These are phyloP conservation scores for Lotmaria passim DNA, from an alignment of 208 protist species.

Conservation along the genomic window DNA sequence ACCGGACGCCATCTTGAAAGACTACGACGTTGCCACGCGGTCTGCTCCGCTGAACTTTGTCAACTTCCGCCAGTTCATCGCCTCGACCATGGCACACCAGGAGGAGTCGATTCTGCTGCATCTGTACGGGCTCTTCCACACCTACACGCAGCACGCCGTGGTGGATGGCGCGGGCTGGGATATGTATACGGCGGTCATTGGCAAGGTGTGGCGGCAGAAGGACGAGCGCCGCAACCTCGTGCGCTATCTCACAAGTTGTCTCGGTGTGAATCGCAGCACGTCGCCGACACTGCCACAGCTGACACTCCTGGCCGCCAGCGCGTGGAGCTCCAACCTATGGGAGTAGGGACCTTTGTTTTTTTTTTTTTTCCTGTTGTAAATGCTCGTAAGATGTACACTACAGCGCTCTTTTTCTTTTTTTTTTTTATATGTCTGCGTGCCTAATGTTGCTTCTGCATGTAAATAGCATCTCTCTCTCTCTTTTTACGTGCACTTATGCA, in stretches of 20 bases:
- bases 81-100: constrained; percentile 73
- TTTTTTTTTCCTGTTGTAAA: background rate
- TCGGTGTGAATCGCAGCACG: constrained; percentile 73
- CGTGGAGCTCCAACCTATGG: constrained; percentile 82
- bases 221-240: constrained; percentile 65
- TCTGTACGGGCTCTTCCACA: constrained; percentile 77
- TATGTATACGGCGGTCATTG: constrained; percentile 58
- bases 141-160: constrained; percentile 40
- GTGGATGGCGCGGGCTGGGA: constrained; percentile 74
- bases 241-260: constrained; percentile 65
- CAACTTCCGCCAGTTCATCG: constrained; percentile 76
- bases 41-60: constrained; percentile 73
- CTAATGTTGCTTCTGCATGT: too few species aligned
- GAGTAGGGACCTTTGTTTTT: background rate
- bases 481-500: too few species aligned
- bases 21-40: constrained; percentile 84
- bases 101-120: constrained; percentile 83
- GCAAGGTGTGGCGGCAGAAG: constrained; percentile 62
- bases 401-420: background rate
- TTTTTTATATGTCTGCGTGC: background rate
- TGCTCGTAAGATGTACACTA: background rate
- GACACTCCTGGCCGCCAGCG: constrained; percentile 68
- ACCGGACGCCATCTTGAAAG: constrained; percentile 60
- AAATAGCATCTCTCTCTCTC: too few species aligned
- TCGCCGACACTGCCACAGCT: constrained; percentile 69